phyloP scores from a whole-genome alignment of 495 filamentous ascomycete genomes.

The Rhypophila decipiens region DNA sequence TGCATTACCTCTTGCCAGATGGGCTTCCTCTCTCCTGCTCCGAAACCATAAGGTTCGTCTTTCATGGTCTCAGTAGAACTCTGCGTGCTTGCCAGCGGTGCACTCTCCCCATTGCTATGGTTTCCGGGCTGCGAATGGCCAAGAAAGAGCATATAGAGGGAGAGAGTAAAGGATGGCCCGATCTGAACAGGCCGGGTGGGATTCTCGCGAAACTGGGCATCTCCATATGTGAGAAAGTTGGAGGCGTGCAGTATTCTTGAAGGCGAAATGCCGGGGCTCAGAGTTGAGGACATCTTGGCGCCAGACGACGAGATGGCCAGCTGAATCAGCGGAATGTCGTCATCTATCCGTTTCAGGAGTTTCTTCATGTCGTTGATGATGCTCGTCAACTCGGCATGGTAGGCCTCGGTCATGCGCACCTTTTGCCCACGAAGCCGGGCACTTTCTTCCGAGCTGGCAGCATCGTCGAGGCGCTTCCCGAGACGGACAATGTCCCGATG shows the following conservation, averaged over 20 bases:
- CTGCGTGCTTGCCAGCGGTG: constrained; percentile 18
- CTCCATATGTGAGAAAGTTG: constrained; percentile 82
- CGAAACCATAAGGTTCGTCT: constrained; percentile 38
- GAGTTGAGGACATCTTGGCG: constrained; percentile 68
- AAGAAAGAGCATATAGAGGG: constrained; percentile 94
- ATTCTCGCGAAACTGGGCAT: constrained; percentile 69
- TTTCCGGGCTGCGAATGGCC: constrained; percentile 52
- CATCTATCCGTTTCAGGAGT: constrained; percentile 75
- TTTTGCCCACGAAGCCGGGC: constrained; percentile 42
- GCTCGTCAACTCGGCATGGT: constrained; percentile 55
- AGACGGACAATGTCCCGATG: constrained; percentile 82
- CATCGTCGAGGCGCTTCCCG: constrained; percentile 66
- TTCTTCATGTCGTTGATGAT: constrained; percentile 72
- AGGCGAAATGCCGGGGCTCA: constrained; percentile 80
- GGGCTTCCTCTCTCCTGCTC: constrained; percentile 54
- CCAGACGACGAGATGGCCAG: constrained; percentile 95
- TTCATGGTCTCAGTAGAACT: neutral
- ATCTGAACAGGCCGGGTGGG: constrained; percentile 67
- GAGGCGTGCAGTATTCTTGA: constrained; percentile 91
- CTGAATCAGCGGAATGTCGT: constrained; percentile 88
- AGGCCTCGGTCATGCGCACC: constrained; percentile 19
- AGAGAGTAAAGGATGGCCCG: constrained; percentile 80
- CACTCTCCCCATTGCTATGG: constrained; percentile 3
- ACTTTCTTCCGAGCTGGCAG: constrained; percentile 61
- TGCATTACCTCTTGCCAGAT: constrained; percentile 98